Percentiles rank a stretch among this genome's conserved stretches.
These are phyloP conservation scores for Globisporangium nagaii DNA, from an alignment of 352 stramenopile species.

Conservation along the genomic window DNA sequence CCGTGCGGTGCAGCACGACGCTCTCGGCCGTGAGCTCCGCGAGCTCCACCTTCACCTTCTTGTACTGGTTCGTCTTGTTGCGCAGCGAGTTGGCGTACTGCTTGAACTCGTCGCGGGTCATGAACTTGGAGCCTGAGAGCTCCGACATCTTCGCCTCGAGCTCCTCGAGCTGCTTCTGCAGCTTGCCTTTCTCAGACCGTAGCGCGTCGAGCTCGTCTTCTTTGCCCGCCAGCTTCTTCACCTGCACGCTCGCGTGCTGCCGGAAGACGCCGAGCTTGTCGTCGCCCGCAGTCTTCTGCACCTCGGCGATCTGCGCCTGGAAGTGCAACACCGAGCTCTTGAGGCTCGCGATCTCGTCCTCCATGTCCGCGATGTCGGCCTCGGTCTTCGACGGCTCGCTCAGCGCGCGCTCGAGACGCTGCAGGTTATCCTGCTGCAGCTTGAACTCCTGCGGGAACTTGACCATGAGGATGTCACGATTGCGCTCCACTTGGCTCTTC, in stretches of 20 bases:
- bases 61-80: conserved; percentile 91
- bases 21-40: conserved; percentile 78
- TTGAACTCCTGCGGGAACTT: conserved; percentile 81
- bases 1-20: conserved; percentile 88
- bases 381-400: conserved; percentile 79
- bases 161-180: conserved; percentile 73
- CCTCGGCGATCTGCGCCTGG: conserved; percentile 69
- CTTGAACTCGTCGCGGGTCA: conserved; percentile 88
- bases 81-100: conserved; percentile 85
- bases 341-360: conserved; percentile 70
- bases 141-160: conserved; percentile 60
- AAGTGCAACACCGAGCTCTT: conserved; percentile 60
- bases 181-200: conserved; percentile 40
- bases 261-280: conserved; percentile 90
- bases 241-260: conserved; percentile 84
- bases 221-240: conserved; percentile 86
- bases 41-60: conserved; percentile 88
- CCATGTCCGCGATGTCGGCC: conserved; percentile 84
- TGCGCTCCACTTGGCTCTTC: conserved; percentile 67
- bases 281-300: conserved; percentile 59
- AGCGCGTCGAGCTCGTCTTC: conserved; percentile 83
- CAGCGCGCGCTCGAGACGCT: conserved; percentile 63
- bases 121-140: conserved; percentile 63
- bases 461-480: conserved; percentile 55
- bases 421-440: conserved; percentile 66